These are phyloP conservation scores for Agaricus subrufescens DNA, from an alignment of 768 basidiomycete species.

Conservation along the genomic window DNA sequence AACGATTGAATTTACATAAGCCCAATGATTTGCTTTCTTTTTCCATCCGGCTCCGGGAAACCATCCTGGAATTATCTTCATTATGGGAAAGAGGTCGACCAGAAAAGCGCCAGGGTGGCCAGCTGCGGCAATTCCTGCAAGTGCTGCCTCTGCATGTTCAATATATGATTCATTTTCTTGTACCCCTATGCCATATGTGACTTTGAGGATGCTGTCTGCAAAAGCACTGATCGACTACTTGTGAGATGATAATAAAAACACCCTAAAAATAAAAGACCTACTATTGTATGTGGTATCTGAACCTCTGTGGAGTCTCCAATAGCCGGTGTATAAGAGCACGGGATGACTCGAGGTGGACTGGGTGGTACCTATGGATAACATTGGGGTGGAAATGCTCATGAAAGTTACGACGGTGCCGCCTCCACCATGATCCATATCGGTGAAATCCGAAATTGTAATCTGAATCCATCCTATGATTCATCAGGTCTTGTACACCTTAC, in stretches of 20 bases:
- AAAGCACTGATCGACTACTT: slow-evolving; percentile 26
- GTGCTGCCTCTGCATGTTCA: slow-evolving; percentile 21
- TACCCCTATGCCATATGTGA: slow-evolving; percentile 30
- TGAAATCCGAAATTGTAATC: slow-evolving; percentile 1
- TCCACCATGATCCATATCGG: slow-evolving; percentile 7
- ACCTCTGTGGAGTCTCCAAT: slow-evolving; percentile 1
- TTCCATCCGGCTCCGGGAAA: slow-evolving; percentile 36
- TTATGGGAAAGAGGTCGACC: slow-evolving; percentile 27
- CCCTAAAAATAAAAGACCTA: slow-evolving; percentile 15
- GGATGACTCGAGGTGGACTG: background rate
- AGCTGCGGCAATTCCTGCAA: slow-evolving; percentile 22
- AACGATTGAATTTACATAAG: slow-evolving; percentile 22
- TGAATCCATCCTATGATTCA: slow-evolving; percentile 4
- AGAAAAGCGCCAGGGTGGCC: slow-evolving; percentile 27
- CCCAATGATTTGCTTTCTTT: slow-evolving; percentile 26
- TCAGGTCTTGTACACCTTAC: background rate
- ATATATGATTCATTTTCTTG: slow-evolving; percentile 29
- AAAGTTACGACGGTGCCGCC: slow-evolving; percentile 9
- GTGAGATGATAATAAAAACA: background rate
- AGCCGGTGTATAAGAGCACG: slow-evolving; percentile 1
- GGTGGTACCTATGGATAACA: slow-evolving; percentile 4
- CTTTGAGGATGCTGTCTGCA: slow-evolving; percentile 22
- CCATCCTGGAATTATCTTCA: slow-evolving; percentile 33
- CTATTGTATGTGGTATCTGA: slow-evolving; percentile 36
- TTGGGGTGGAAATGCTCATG: slow-evolving; percentile 9